Percentiles rank a stretch among this genome's conserved stretches.
phyloP scores from a whole-genome alignment of 495 filamentous ascomycete genomes.

The Penicillium salamii region DNA sequence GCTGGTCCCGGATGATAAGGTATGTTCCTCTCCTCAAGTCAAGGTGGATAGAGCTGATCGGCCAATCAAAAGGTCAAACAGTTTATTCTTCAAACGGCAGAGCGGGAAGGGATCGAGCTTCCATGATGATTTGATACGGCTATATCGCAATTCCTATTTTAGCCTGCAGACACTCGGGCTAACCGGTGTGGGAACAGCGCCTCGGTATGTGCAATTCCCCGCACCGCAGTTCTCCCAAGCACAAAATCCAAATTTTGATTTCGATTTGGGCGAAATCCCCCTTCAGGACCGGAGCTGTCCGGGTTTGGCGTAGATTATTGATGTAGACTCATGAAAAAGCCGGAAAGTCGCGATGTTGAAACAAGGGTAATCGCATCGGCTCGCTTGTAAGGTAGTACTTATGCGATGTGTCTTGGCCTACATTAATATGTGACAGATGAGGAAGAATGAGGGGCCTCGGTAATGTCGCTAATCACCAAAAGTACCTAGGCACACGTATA shows the following conservation, averaged over 20 bases:
- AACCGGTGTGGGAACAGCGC: background rate
- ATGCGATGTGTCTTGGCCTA: background rate
- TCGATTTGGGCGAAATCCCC: too few relatives aligned
- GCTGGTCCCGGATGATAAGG: slow-evolving; percentile 78
- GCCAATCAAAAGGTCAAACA: slow-evolving; percentile 53
- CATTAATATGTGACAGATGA: background rate
- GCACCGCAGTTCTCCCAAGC: background rate
- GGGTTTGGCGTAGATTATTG: too few relatives aligned
- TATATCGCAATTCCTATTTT: background rate
- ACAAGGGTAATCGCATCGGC: too few relatives aligned
- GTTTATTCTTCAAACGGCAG: slow-evolving; percentile 77
- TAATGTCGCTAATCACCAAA: background rate
- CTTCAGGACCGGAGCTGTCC: too few relatives aligned
- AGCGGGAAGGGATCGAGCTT: slow-evolving; percentile 80
- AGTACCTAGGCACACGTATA: too few relatives aligned
- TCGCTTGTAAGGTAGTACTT: background rate
- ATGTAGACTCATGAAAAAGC: too few relatives aligned
- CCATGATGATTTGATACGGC: too few relatives aligned
- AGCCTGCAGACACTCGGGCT: background rate
- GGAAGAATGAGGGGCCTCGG: slow-evolving; percentile 8
- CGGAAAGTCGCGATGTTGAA: too few relatives aligned
- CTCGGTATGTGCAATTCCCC: slow-evolving; percentile 5
- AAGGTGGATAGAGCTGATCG: slow-evolving; percentile 1
- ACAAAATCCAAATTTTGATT: too few relatives aligned
- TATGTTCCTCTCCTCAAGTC: slow-evolving; percentile 26